Evolutionary conservation across 139 green algal species (phyloP).

Genomic region (Bryopsis sp.): DNA sequence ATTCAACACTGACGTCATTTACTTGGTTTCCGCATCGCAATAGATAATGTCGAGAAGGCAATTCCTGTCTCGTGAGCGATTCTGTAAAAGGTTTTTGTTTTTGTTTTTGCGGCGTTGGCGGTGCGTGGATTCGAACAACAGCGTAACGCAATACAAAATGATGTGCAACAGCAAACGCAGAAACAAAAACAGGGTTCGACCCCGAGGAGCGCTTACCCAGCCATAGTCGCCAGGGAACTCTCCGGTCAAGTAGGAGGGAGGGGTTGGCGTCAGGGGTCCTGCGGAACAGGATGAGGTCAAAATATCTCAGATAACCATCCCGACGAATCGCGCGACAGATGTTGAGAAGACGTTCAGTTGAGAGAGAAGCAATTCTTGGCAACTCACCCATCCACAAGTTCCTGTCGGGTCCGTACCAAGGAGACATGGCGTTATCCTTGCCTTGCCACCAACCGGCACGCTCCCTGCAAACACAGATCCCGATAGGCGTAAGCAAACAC

Average conservation of each 20-base stretch:
- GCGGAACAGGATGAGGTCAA: background rate
- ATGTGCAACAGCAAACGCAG: no score
- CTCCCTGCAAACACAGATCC: conserved; percentile 16
- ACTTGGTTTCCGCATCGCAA: no score
- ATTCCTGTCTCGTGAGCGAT: no score
- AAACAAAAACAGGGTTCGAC: no score
- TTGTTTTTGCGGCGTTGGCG: no score
- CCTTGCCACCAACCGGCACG: conserved; percentile 22
- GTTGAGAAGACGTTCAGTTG: background rate
- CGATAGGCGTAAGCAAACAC: background rate
- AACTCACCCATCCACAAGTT: conserved; percentile 23
- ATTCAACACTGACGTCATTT: no score
- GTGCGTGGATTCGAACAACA: no score
- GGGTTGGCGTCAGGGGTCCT: conserved; percentile 34
- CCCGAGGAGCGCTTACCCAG: conserved; percentile 58
- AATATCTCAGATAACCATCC: background rate
- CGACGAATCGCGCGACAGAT: background rate
- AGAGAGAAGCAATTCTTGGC: background rate
- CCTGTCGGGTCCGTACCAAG: conserved; percentile 23
- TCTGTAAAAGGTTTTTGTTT: no score
- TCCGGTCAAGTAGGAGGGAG: conserved; percentile 52
- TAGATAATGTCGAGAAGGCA: no score
- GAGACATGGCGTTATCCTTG: conserved; percentile 13
- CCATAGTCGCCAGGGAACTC: conserved; percentile 87
- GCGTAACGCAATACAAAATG: no score